A percentile compares a stretch with the other conserved stretches of the same genome.
Evolutionary conservation across 176 grass and related monocot genomes (phyloP).

Genomic region (Paspalum notatum): DNA sequence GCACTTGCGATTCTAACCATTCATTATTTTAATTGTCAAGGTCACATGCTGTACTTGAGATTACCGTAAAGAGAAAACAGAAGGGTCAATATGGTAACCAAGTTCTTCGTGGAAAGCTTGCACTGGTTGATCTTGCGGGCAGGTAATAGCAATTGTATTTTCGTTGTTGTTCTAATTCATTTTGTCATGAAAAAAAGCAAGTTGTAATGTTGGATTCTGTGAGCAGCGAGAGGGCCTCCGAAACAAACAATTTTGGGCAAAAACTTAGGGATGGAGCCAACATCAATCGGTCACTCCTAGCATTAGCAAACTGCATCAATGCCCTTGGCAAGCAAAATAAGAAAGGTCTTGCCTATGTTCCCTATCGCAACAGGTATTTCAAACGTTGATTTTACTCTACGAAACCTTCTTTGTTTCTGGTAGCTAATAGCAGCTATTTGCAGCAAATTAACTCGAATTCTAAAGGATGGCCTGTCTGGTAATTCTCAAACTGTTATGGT

Average conservation of each 20-base stretch:
- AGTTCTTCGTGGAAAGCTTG: constrained; percentile 97
- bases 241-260: constrained; percentile 93
- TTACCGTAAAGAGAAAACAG: constrained; percentile 93
- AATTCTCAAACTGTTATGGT: constrained; percentile 99
- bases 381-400: constrained; percentile 7
- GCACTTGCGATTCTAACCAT: background rate
- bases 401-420: constrained; percentile 23
- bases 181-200: constrained; percentile 9
- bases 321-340: constrained; percentile 98
- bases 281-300: constrained; percentile 93
- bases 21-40: constrained; percentile 44
- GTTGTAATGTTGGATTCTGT: constrained; percentile 36
- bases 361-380: constrained; percentile 95
- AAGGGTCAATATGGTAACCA: constrained; percentile 85
- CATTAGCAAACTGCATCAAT: constrained; percentile 98
- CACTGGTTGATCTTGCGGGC: constrained; percentile 98
- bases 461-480: constrained; percentile 97
- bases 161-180: constrained; percentile 17
- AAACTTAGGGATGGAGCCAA: constrained; percentile 99
- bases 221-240: constrained; percentile 91
- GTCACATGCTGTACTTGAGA: constrained; percentile 97
- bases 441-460: constrained; percentile 98
- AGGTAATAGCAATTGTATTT: constrained; percentile 53
- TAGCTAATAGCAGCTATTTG: constrained; percentile 42
- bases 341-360: constrained; percentile 99